A percentile compares a stretch with the other conserved stretches of the same genome.
These are phyloP conservation scores for Nicotiana paniculata DNA, from an alignment of 257 asterid species.

Conservation along the genomic window DNA sequence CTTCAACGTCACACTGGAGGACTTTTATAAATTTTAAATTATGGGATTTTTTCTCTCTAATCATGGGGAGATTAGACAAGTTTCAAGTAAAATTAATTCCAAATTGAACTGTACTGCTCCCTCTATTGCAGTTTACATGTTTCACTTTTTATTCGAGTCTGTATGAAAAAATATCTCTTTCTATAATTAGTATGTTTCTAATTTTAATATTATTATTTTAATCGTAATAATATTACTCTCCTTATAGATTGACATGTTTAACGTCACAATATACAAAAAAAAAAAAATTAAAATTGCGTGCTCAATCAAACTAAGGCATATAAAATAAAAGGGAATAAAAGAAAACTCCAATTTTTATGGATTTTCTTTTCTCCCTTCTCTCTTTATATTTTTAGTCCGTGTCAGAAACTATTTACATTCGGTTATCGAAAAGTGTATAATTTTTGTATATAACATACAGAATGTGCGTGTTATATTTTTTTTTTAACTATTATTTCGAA, in stretches of 20 bases:
- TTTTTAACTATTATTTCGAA: no score
- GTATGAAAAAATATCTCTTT: no score
- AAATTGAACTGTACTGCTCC: not conserved
- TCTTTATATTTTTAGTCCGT: not conserved
- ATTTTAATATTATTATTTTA: not conserved
- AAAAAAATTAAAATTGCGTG: not conserved
- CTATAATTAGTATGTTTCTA: not conserved
- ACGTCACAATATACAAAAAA: not conserved
- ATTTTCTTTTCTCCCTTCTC: no score
- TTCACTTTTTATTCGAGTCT: no score
- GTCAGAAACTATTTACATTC: no score
- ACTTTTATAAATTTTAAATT: not conserved
- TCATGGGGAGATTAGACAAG: not conserved
- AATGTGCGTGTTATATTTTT: no score
- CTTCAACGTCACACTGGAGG: not conserved
- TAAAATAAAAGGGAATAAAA: no score
- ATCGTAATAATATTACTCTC: not conserved
- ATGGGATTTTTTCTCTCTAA: not conserved
- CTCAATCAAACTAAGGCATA: not conserved
- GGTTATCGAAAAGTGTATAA: no score
- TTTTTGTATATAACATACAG: no score
- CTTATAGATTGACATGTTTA: not conserved
- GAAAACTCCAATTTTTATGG: not conserved
- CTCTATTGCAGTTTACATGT: not conserved
- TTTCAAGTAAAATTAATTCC: not conserved